Evolutionary conservation across 768 basidiomycete genomes (phyloP), one percentile per base, ranked within the genome.

Genomic region (Sutorius australiensis): DNA sequence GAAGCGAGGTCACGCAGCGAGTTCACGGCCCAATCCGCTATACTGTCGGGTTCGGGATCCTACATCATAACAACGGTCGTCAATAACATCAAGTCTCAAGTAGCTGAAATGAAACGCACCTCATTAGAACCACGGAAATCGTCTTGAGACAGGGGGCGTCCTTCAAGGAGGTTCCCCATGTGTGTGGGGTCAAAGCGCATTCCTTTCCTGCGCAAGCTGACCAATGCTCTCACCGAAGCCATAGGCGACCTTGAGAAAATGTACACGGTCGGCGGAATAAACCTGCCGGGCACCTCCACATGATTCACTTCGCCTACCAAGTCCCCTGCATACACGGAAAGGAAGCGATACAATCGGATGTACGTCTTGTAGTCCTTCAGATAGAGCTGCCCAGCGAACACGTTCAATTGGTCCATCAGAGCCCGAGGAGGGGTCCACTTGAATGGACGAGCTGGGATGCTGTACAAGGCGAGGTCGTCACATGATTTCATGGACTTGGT

Each of bases 91-190:
- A 24, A 4, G 24, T 24, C 10, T 2, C 17, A 28, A 17, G n/a
- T 24, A 3, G n/a, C 24, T 7, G 10, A 8, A 11, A 13, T 24
- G 31, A 30, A 27, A 45, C 56, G 7, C 16, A 56, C 55, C 30
- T 30, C n/a, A 33, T 57, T 51, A 27, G 1, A 0, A 6, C 10
- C 30, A 24, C 19, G n/a, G 36, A 58, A 58, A 43, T 58, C 57
- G 1, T 21, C 51, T 47, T 54, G 40, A 0, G 50, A 55, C 38
- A 75, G 55, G 1, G 53, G 27, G 19, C 60, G 61, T 30, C 61
- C 67, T 39, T 67, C 54, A 32, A 78, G 39, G 31, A 78, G 62
- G 38, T 70, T 71, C 2, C 77, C 77, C 57, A 77, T 60, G 54
- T 79, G 75, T 5, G 77, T 77, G 36, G 48, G 42, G 11, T 56